Evolutionary conservation across 1,284 basidiomycete species (phyloP), one percentile per base, ranked within the genome.

Genomic region (Laetiporus sulphureus): DNA sequence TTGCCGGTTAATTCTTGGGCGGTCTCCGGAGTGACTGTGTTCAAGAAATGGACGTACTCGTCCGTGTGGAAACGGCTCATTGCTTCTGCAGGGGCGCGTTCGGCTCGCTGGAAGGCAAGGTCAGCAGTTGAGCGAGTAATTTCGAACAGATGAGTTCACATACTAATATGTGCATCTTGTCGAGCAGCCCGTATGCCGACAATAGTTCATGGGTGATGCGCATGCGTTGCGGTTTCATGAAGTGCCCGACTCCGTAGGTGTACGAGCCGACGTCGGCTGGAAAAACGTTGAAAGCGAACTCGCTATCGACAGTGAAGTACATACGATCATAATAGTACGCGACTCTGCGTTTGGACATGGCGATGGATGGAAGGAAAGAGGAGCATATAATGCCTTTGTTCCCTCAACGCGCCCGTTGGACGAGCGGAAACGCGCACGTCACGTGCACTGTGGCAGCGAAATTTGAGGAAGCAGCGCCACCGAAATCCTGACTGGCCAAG

Each of bases 11-110:
- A 65, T 40, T 88, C 83, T 50, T 88, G 83, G 1, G 75, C 79
- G 5, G 85, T 92, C 62, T 96, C 93, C 0, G 93, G 93, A 0
- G 87, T 89, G 25, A 98, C 92, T 37, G 79, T 77, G 43, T 79
- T 75, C 21, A 99, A 68, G 53, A 98, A 94, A 55, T 97, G 81
- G 48, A 99, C 79, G 64, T 97, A 98, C 71, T 99, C 95, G 67
- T 99, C 95, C 10, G 94, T 95, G 63, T 99, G 96, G 62, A 99
- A 99, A 15, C 82, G 69, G 3, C 90, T 87, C 87, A 99, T 91
- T 36, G 82, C 75, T 55, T 87, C 80, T 10, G 84, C 79, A 0
- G 82, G 78, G 2, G 93, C 88, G 31, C 91, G 77, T 59, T 77
- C 81, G 1, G 96, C 85, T 56, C 78, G 77, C 90, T 92, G 11